Evolutionary conservation across 345 rosid species (phyloP), one percentile per base, ranked within the genome.

Genomic region (Toxicodendron radicans): DNA sequence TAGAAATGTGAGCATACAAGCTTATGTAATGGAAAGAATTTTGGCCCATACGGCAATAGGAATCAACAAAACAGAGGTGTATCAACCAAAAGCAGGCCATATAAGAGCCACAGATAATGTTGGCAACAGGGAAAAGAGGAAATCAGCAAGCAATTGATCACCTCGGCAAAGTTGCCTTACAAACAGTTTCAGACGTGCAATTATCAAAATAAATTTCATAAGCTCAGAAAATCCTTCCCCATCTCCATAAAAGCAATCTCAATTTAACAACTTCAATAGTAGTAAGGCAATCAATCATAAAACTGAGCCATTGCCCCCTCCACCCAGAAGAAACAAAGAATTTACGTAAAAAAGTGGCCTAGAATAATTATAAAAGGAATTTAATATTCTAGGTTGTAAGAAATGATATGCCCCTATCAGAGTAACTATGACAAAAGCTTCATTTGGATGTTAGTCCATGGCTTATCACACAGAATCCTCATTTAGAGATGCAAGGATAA

Each of bases 351-450:
- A 35, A 38, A 38, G 30, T 27, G 30, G 30, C 30, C 30, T 27
- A 27, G 30, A n/a, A n/a, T n/a, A 35, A 38, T 7, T 38, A 8
- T 0, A 38, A 38, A 7, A 0, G 7, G 7, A 38, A 38, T 38
- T 38, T 38, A 38, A 38, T 5, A 38, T 24, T 12, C 24, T 18
- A n/a, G 8, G 18, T 16, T 43, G 41, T 1, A 5, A 71, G 58
- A 1, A 24, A 46, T 32, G 62, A 10, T 17, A 69, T 62, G 64
- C 66, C 84, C 91, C 92, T 80, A 86, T 90, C 90, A 87, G 91
- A 82, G 91, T 85, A 89, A 90, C 97, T 91, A 94, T 88, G 97
- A 94, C 91, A 84, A 77, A 73, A 71, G 91, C 91, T 75, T 83
- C 97, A 90, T 78, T 20, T 83, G 92, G 92, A 90, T 73, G 30